Evolutionary conservation across 2,329 filamentous ascomycete species (phyloP), one percentile per base, ranked within the genome.

Genomic region (Seiridium unicorne): DNA sequence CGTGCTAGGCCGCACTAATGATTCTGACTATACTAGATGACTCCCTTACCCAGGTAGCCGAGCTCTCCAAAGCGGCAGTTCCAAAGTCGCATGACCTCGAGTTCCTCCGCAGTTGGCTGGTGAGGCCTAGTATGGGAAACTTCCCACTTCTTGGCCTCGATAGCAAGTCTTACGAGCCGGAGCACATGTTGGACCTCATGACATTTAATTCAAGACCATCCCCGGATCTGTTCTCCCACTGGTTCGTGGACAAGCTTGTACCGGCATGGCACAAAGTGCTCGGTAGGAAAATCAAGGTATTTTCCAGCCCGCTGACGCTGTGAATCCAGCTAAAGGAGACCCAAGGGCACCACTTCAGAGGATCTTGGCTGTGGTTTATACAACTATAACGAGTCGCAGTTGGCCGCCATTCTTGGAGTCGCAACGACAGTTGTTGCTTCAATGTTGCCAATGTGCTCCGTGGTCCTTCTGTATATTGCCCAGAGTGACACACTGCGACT

Each of bases 341-440:
- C 26, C 31, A 10, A 51, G 49, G 3, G 8, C 49, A 13, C 49
- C 2, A n/a, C 34, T 13, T 13, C 31, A 31, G 26, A 55, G 1
- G 51, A 26, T 9, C 51, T 55, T 5, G 51, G 18, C n/a, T 6
- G 26, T 11, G 60, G 60, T 35, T 6, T 61, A 8, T 61, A 61
- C 42, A 40, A 58, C 34, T 63, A 63, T 44, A 42, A 53, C 18
- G 34, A 58, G 61, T 13, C 48, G 11, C 0, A n/a, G 57, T n/a
- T 63, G 11, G 53, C 57, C 5, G 31, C 11, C 9, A 35, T 10
- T 3, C 8, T 35, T 4, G 57, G 60, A 3, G 53, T 60, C 42
- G 31, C 58, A 18, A 53, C 42, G 10, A 61, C 62, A 5, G 62
- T 63, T 8, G 38, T 63, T 10, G 62, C 62, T 11, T 63, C 62